These are phyloP conservation scores for Saprolegnia diclina DNA, from an alignment of 352 stramenopile species.

Conservation along the genomic window DNA sequence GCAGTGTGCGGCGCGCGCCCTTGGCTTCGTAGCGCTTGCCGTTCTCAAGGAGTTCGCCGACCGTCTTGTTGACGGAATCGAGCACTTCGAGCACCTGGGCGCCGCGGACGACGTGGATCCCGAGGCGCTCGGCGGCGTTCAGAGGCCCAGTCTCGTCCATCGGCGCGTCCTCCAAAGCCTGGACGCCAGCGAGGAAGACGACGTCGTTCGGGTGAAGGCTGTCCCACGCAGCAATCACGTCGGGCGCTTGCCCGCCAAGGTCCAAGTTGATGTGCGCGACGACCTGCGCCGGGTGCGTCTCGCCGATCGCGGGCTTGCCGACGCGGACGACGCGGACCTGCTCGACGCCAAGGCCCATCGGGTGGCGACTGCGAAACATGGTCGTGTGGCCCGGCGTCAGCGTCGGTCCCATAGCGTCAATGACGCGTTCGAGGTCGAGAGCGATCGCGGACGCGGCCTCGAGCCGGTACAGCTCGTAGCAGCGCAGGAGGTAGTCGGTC, in stretches of 20 bases:
- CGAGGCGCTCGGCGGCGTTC: constrained; percentile 82
- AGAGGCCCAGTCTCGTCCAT: no score
- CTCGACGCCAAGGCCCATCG: constrained; percentile 35
- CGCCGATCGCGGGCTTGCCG: constrained; percentile 84
- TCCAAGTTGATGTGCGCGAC: constrained; percentile 83
- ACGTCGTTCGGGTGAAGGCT: constrained; percentile 88
- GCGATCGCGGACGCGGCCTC: constrained; percentile 86
- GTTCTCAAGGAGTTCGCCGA: constrained; percentile 29
- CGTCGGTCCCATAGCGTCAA: constrained; percentile 64
- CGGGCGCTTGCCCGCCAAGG: constrained; percentile 51
- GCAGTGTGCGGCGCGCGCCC: constrained; percentile 81
- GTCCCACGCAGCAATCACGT: constrained; percentile 79
- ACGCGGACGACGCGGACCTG: constrained; percentile 72
- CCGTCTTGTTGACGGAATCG: constrained; percentile 72
- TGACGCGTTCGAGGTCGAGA: constrained; percentile 75
- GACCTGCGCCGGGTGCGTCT: constrained; percentile 78
- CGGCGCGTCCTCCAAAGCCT: constrained; percentile 40
- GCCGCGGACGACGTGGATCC: constrained; percentile 72
- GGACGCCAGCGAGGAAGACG: constrained; percentile 90
- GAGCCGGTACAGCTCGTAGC: constrained; percentile 87
- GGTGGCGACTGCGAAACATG: constrained; percentile 30
- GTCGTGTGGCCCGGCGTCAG: constrained; percentile 34
- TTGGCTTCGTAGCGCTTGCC: constrained; percentile 36
- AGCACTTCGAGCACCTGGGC: constrained; percentile 74
- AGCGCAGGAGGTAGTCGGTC: constrained; percentile 90